phyloP scores from a whole-genome alignment of 2,329 filamentous ascomycete species.

The Bipolaris oryzae region DNA sequence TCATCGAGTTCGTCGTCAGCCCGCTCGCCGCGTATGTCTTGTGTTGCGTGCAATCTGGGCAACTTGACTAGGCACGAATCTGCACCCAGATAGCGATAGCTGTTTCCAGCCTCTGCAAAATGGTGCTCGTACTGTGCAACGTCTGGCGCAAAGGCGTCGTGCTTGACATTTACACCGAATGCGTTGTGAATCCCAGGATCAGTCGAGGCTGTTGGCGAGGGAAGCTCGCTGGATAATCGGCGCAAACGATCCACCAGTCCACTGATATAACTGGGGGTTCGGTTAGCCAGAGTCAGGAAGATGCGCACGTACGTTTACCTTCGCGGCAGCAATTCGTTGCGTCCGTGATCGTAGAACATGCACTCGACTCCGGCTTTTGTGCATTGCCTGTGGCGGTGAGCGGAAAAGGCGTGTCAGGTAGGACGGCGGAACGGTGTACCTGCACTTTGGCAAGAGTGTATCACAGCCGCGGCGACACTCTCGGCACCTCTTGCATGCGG shows the following conservation, averaged over 20 bases:
- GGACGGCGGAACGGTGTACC: conserved; percentile 20
- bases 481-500: conserved; percentile 45
- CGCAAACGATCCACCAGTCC: conserved; percentile 46
- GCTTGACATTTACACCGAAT: conserved; percentile 13
- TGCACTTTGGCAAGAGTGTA: conserved; percentile 45
- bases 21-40: conserved; percentile 20
- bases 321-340: conserved; percentile 38
- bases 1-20: conserved; percentile 33
- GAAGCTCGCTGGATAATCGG: conserved; percentile 24
- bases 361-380: conserved; percentile 46
- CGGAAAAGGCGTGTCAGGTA: conserved; percentile 1
- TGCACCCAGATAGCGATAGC: conserved; percentile 45
- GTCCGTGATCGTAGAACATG: conserved; percentile 44
- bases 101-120: conserved; percentile 40
- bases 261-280: conserved; percentile 40
- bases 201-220: conserved; percentile 28
- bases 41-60: conserved; percentile 32
- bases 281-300: conserved; percentile 15
- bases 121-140: conserved; percentile 38
- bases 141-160: conserved; percentile 24
- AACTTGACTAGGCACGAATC: conserved; percentile 43
- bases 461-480: conserved; percentile 47
- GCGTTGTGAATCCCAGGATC: conserved; percentile 19
- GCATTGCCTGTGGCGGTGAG: conserved; percentile 39
- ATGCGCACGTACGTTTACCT: conserved; percentile 24